Evolutionary conservation across 2,329 filamentous ascomycete species (phyloP), one percentile per base, ranked within the genome.

Genomic region (Zymoseptoria crescenta): DNA sequence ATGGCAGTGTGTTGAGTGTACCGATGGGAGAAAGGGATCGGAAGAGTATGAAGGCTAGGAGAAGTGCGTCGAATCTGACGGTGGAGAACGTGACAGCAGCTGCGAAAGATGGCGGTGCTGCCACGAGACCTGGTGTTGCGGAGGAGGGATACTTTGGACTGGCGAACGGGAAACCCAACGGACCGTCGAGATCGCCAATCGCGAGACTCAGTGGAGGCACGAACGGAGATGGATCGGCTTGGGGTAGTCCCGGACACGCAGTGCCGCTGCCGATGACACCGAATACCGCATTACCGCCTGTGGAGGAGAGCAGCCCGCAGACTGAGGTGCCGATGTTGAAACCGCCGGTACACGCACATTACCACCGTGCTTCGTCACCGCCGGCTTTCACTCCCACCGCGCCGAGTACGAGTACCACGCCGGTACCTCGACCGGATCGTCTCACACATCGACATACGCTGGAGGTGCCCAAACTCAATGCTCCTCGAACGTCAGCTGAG

Each of bases 381-480:
- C 77, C 72, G 64, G 75, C 68, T 61, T 77, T 66, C 51, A 62
- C 65, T 45, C 58, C 68, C 0, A 16, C 13, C 16, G 13, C 35
- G 4, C n/a, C n/a, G 35, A 45, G 35, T 45, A 16, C 35, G 35
- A 55, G 58, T 21, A 59, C 72, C 1, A 85, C 87, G 8, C 84
- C 66, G 75, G 76, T 45, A 74, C 73, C 83, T 8, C 79, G 80
- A 13, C 77, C 79, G 30, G 75, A 82, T 20, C 81, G 83, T 57
- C 77, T 93, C 54, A 87, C 88, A 73, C 90, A 96, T 62, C 85
- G 92, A 64, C 88, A 96, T 75, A 96, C 91, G 0, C 80, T 96
- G 27, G 91, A 96, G 74, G 90, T 96, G 0, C 91, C 92, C 7
- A 89, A 87, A 73, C 74, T 80, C 16, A 77, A 81, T 20, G 80